Evolutionary conservation across 257 asterid species (phyloP).

Genomic region (Cynanchum wilfordii): DNA sequence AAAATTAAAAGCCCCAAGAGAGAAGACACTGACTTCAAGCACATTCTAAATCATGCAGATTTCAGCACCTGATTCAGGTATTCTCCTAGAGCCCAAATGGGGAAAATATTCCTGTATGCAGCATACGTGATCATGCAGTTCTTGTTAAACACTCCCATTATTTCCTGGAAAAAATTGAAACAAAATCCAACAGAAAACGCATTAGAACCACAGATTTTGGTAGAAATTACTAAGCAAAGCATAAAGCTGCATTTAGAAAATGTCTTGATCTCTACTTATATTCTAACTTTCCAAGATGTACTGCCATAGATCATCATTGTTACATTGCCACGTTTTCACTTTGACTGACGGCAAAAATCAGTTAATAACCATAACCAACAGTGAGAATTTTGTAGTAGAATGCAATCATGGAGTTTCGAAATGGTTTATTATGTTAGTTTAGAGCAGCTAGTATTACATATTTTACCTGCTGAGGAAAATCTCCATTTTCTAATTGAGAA

Average conservation of each 20-base stretch:
- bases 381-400: not conserved
- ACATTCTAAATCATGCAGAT: constrained; percentile 24
- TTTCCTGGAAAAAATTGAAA: constrained; percentile 48
- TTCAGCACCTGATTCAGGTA: constrained; percentile 49
- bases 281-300: not conserved
- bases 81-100: constrained; percentile 96
- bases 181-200: not conserved
- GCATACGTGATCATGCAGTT: constrained; percentile 93
- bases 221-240: not conserved
- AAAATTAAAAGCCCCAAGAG: not conserved
- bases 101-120: constrained; percentile 83
- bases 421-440: not conserved
- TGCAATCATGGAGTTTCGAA: not conserved
- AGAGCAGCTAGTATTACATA: constrained; percentile 12
- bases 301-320: too few species aligned
- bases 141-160: constrained; percentile 84
- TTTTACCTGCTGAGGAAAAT: constrained; percentile 86
- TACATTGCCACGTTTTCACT: too few species aligned
- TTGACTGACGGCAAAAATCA: not conserved
- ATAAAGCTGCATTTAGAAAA: not conserved
- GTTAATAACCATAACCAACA: not conserved
- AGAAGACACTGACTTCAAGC: not conserved
- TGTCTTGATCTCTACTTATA: not conserved
- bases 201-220: not conserved
- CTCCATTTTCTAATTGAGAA: constrained; percentile 89